Conservation (phyloP, 208 protist genomes). For the Leishmania tarentolae region DNA sequence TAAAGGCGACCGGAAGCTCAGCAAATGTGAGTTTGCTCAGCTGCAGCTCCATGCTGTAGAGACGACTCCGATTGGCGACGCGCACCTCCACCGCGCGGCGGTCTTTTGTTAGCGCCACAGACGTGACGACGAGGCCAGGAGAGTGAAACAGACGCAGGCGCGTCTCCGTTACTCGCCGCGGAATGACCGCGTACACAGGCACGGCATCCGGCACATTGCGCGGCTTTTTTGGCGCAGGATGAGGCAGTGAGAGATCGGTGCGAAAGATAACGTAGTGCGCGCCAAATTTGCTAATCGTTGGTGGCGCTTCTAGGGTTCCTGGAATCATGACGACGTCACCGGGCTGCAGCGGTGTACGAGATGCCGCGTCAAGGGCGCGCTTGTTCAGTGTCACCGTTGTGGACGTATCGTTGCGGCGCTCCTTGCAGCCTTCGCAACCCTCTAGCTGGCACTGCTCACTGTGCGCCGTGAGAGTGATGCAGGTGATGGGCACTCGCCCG, state of each 20-base stretch:
- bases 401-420: constrained; percentile 43
- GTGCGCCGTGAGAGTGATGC: constrained; percentile 78
- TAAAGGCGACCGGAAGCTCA: constrained; percentile 59
- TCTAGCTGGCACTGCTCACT: constrained; percentile 83
- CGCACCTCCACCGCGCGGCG: constrained; percentile 73
- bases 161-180: constrained; percentile 82
- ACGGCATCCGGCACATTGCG: constrained; percentile 72
- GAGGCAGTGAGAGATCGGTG: constrained; percentile 65
- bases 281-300: constrained; percentile 44
- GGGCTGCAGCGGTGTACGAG: constrained; percentile 48
- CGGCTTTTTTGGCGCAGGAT: constrained; percentile 63
- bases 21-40: constrained; percentile 67
- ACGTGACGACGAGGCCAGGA: constrained; percentile 63
- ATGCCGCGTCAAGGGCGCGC: constrained; percentile 39
- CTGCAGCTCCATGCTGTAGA: constrained; percentile 80
- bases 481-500: constrained; percentile 60
- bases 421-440: constrained; percentile 79
- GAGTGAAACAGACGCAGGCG: constrained; percentile 79
- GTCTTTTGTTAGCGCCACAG: constrained; percentile 65
- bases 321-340: constrained; percentile 68
- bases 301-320: constrained; percentile 57
- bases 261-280: constrained; percentile 81
- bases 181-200: constrained; percentile 88
- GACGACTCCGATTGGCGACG: constrained; percentile 66
- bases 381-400: constrained; percentile 62